Evolutionary conservation across 2,329 filamentous ascomycete genomes (phyloP).

Genomic region (Microsporum audouinii): DNA sequence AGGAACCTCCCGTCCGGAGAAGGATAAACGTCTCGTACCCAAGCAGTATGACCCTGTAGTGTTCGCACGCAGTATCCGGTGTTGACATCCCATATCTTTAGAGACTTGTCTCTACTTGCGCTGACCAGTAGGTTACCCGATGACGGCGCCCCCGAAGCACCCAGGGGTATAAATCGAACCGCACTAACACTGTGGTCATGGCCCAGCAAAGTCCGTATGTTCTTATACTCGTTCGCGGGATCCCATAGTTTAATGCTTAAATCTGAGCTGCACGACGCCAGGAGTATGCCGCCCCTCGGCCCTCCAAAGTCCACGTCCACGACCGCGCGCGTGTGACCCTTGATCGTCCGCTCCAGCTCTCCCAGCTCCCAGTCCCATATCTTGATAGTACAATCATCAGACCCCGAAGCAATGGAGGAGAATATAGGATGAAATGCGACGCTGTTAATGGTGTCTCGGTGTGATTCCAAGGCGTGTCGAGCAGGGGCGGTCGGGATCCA

Average conservation of each 20-base stretch:
- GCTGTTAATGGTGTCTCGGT: conserved; percentile 69
- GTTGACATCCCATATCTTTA: conserved; percentile 85
- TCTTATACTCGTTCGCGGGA: conserved; percentile 84
- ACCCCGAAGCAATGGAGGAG: conserved; percentile 78
- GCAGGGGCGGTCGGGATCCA: conserved; percentile 82
- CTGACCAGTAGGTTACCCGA: conserved; percentile 77
- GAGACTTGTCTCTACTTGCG: conserved; percentile 70
- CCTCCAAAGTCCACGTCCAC: conserved; percentile 85
- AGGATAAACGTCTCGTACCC: conserved; percentile 81
- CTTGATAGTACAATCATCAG: conserved; percentile 87
- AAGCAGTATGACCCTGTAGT: conserved; percentile 72
- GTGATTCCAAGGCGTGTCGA: conserved; percentile 70
- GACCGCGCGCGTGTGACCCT: conserved; percentile 82
- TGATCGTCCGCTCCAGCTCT: conserved; percentile 78
- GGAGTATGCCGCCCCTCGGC: conserved; percentile 62
- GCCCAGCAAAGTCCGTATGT: conserved; percentile 78
- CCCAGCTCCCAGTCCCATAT: conserved; percentile 96
- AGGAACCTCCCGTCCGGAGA: conserved; percentile 75
- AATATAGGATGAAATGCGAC: conserved; percentile 90
- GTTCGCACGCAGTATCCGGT: conserved; percentile 89
- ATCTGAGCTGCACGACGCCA: conserved; percentile 78
- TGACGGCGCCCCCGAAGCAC: conserved; percentile 63
- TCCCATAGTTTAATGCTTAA: conserved; percentile 94
- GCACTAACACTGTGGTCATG: conserved; percentile 88
- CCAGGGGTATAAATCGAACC: conserved; percentile 76